Evolutionary conservation across 2,329 filamentous ascomycete genomes (phyloP).

Genomic region (Xylariales sp.): DNA sequence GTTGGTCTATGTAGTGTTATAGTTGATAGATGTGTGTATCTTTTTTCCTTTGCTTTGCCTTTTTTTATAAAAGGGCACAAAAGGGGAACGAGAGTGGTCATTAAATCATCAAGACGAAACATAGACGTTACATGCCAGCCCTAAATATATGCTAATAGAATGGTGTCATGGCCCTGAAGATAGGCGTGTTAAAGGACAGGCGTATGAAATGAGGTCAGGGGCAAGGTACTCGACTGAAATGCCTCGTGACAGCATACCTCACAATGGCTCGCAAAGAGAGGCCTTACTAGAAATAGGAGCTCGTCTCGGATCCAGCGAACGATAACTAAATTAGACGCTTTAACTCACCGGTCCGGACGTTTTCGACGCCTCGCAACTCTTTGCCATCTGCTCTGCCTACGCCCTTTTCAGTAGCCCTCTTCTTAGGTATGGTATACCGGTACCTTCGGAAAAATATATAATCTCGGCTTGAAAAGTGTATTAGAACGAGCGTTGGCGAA

Average conservation of each 20-base stretch:
- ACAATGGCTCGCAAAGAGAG: background rate
- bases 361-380: conserved; percentile 85
- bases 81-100: background rate
- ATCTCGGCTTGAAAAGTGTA: conserved; percentile 66
- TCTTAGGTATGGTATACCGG: conserved; percentile 92
- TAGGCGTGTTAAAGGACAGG: background rate
- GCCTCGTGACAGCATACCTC: background rate
- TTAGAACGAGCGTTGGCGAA: background rate
- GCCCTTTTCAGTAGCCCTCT: conserved; percentile 85
- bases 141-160: background rate
- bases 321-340: background rate
- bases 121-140: too few relatives aligned
- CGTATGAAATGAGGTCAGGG: too few relatives aligned
- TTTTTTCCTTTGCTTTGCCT: too few relatives aligned
- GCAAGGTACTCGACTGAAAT: background rate
- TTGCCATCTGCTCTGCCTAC: conserved; percentile 85
- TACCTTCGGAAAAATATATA: conserved; percentile 96
- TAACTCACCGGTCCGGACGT: conserved; percentile 71
- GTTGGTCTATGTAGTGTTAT: conserved; percentile 28
- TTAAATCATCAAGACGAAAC: background rate
- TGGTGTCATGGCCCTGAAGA: background rate
- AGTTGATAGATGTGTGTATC: background rate
- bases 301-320: background rate
- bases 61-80: background rate
- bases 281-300: background rate